Percentiles rank a stretch among this genome's conserved stretches.
Conservation (phyloP, 179 eudicot genomes). For the Vitellaria paradoxa region DNA sequence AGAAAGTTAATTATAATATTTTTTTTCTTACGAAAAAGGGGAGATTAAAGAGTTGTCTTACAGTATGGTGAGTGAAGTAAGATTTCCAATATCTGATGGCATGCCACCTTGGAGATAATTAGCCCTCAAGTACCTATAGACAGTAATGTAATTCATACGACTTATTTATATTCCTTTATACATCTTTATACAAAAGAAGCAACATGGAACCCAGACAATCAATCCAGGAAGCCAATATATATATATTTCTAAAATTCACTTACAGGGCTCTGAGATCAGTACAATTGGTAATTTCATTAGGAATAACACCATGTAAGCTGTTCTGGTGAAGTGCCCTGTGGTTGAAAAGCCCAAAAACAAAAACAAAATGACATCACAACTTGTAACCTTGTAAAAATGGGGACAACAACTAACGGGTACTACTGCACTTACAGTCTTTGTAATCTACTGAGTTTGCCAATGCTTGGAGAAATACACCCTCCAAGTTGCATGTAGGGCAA, state of each 20-base stretch:
- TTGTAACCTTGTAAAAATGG: not conserved
- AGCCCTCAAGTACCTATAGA: constrained; percentile 73
- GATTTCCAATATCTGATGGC: constrained; percentile 86
- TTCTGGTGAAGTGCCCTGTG: constrained; percentile 96
- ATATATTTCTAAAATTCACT: constrained; percentile 28
- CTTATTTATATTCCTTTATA: not conserved
- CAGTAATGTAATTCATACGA: not conserved
- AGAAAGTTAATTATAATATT: not conserved
- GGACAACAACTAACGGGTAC: not conserved
- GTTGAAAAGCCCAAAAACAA: not conserved
- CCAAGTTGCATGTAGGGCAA: constrained; percentile 85
- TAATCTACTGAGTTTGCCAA: constrained; percentile 72
- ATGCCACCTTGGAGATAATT: constrained; percentile 96
- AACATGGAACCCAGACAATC: no score
- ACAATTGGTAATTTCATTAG: constrained; percentile 76
- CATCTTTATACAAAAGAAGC: not conserved
- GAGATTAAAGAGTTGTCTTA: constrained; percentile 29
- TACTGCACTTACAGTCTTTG: constrained; percentile 78
- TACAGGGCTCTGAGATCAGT: constrained; percentile 89
- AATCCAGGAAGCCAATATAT: no score
- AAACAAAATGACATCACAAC: constrained; percentile 4
- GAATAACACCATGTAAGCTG: constrained; percentile 82
- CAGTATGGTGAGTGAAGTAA: constrained; percentile 73
- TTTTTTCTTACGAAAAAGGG: not conserved
- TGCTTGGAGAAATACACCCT: constrained; percentile 84